Conservation (phyloP, 2,329 filamentous ascomycete species). For the Colletotrichum costaricense region DNA sequence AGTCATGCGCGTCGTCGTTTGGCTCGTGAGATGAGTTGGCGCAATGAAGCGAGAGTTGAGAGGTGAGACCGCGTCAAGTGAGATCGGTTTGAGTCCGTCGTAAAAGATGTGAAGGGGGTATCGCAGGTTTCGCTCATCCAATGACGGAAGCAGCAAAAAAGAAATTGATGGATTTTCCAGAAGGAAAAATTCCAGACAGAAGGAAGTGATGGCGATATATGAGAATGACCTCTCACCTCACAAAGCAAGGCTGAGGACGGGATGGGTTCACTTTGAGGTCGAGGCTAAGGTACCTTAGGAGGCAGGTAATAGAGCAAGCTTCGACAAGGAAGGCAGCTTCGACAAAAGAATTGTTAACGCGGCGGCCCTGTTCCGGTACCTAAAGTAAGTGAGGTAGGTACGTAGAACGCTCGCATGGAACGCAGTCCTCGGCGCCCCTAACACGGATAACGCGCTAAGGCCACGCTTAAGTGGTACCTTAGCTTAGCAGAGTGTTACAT, state of each 20-base stretch:
- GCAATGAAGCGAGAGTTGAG: not conserved
- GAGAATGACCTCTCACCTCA: not conserved
- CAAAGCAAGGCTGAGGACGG: slow-evolving; percentile 22
- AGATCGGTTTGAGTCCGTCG: not conserved
- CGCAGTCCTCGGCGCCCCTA: not conserved
- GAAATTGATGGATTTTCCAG: not conserved
- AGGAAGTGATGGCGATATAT: slow-evolving; percentile 16
- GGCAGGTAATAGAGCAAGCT: not conserved
- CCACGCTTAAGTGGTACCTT: slow-evolving; percentile 32
- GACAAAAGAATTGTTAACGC: slow-evolving; percentile 32
- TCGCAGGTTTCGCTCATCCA: not conserved
- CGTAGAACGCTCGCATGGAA: not conserved
- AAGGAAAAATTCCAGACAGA: not conserved
- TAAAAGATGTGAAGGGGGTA: not conserved
- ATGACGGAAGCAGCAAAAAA: not conserved
- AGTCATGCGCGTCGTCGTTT: slow-evolving; percentile 8
- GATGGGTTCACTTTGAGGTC: slow-evolving; percentile 14
- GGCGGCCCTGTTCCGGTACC: not conserved
- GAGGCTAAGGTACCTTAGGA: not conserved
- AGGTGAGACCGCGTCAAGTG: slow-evolving; percentile 20
- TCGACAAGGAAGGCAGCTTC: not conserved
- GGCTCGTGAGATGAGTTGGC: not conserved
- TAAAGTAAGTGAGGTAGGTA: not conserved
- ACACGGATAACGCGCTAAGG: slow-evolving; percentile 25
- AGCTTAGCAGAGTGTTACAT: not conserved